These are phyloP conservation scores for Zangia roseola DNA, from an alignment of 768 basidiomycete species.

Conservation along the genomic window DNA sequence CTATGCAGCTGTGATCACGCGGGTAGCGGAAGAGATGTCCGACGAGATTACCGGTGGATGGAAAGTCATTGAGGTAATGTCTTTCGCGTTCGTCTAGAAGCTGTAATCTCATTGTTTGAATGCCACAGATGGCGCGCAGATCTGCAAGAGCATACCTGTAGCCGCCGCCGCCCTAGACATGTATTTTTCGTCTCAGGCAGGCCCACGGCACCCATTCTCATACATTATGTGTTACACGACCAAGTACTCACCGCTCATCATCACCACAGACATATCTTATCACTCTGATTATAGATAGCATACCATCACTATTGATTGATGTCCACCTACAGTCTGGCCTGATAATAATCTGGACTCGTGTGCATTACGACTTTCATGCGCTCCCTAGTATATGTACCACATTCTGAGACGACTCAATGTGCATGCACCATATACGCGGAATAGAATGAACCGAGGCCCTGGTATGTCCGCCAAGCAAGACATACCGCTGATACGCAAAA, in stretches of 20 bases:
- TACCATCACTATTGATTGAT: conserved; percentile 7
- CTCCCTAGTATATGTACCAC: no score
- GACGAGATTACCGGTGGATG: conserved; percentile 96
- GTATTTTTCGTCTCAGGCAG: neutral
- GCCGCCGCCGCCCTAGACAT: neutral
- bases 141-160: conserved; percentile 51
- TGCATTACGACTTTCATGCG: no score
- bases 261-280: conserved; percentile 30
- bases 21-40: conserved; percentile 81
- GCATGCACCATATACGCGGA: no score
- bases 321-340: neutral
- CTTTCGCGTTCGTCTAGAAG: neutral
- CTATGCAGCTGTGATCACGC: conserved; percentile 89
- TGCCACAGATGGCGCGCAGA: conserved; percentile 48
- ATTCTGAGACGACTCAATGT: no score
- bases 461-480: neutral
- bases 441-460: neutral
- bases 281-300: conserved; percentile 22
- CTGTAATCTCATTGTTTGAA: neutral
- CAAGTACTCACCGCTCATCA: conserved; percentile 32
- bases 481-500: neutral
- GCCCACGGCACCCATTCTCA: conserved; percentile 5
- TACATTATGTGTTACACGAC: conserved; percentile 18
- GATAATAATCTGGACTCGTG: neutral
- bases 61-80: conserved; percentile 91